Percentiles rank a stretch among this genome's conserved stretches.
These are phyloP conservation scores for Fusarium sp. DNA, from an alignment of 2,329 filamentous ascomycete species.

Conservation along the genomic window DNA sequence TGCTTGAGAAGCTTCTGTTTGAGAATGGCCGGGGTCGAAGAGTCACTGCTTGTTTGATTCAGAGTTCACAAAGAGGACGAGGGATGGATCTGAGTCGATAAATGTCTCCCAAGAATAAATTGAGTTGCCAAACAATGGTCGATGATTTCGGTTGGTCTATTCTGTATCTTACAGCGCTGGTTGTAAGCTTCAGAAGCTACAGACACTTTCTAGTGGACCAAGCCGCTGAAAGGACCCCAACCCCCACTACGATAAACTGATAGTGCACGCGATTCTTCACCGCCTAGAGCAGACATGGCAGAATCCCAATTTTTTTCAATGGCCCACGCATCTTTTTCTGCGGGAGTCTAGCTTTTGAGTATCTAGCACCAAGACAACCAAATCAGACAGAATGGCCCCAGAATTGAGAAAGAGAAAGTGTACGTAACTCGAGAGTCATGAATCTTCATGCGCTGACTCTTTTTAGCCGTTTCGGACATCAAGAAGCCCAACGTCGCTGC, in stretches of 20 bases:
- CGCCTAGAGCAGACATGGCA: slow-evolving; percentile 47
- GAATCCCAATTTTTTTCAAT: slow-evolving; percentile 51
- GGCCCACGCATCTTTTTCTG: slow-evolving; percentile 40
- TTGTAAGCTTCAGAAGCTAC: slow-evolving; percentile 29
- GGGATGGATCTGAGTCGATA: background rate
- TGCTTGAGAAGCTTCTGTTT: background rate
- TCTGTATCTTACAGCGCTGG: background rate
- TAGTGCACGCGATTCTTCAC: slow-evolving; percentile 40
- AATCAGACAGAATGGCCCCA: slow-evolving; percentile 55
- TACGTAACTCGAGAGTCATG: slow-evolving; percentile 17
- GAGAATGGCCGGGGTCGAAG: background rate
- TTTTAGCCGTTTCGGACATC: slow-evolving; percentile 41
- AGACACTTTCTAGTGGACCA: slow-evolving; percentile 34
- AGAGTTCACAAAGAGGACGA: background rate
- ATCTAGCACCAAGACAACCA: slow-evolving; percentile 21
- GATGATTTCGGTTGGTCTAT: background rate
- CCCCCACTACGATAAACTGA: slow-evolving; percentile 42
- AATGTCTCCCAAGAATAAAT: background rate
- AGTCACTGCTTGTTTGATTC: fast-evolving
- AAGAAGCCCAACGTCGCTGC: slow-evolving; percentile 45
- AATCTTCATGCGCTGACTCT: slow-evolving; percentile 31
- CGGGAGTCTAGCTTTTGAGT: slow-evolving; percentile 29
- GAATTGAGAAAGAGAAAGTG: slow-evolving; percentile 55
- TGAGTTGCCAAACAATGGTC: background rate
- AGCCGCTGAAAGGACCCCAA: slow-evolving; percentile 21